Evolutionary conservation across 345 rosid species (phyloP), one percentile per base, ranked within the genome.

Genomic region (Clausena lansium): DNA sequence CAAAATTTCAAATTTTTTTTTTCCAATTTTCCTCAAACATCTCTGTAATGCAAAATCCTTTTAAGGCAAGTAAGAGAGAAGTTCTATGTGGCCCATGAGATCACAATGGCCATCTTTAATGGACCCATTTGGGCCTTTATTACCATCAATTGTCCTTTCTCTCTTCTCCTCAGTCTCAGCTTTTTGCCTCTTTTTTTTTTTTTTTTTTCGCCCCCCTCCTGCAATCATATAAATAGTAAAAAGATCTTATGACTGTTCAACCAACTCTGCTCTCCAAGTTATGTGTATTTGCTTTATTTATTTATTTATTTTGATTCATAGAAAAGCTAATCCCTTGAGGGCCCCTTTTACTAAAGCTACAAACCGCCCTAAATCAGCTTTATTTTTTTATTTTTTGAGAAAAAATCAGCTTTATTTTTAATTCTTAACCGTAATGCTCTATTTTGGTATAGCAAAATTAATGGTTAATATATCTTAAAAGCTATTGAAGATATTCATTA

Each of bases 91-190:
- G 79, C 82, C 84, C 80, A 71, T 59, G 65, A 66, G 36, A 74
- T 74, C 80, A 59, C 59, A 70, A 35, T 73, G 70, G 41, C 32
- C 81, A 73, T 36, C 81, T 64, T 7, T 15, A 19, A 39, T 76
- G 88, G 78, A 73, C 80, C 70, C 9, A 13, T 68, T 84, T 80
- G 60, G 77, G 83, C 78, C 81, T 81, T 83, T 78, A 75, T 76
- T 74, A 57, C 76, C 58, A 75, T 67, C 77, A 75, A 69, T 50
- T 78, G 78, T 80, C 75, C 24, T 73, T 71, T 82, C 78, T n/a
- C 30, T 10, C 60, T n/a, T 39, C 55, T 39, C 68, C 24, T 64
- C 20, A 19, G 9, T 64, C 28, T 7, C 61, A 20, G 36, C 22
- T 33, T 15, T 27, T 28, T 30, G 38, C 39, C 67, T 17, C 4